A percentile compares a stretch with the other conserved stretches of the same genome.
Evolutionary conservation across 129 eudicot genomes (phyloP).

Genomic region (Saussurea involucrata): DNA sequence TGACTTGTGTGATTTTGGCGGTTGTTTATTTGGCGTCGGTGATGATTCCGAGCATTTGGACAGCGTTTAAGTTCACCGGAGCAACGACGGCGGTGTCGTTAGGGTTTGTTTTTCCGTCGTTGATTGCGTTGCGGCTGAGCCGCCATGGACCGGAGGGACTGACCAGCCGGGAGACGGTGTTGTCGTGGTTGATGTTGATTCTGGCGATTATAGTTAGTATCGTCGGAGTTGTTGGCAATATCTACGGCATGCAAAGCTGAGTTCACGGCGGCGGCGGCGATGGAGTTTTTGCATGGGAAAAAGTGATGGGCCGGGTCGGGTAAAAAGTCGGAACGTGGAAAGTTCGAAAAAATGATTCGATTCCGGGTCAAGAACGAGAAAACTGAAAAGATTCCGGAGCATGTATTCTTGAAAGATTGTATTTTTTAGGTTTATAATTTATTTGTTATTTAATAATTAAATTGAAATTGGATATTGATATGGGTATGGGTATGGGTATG

Average conservation of each 20-base stretch:
- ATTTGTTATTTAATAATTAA: no score
- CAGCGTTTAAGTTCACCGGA: constrained; percentile 90
- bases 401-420: neutral
- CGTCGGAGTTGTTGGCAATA: constrained; percentile 70
- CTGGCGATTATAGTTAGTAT: constrained; percentile 62
- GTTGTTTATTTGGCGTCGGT: constrained; percentile 56
- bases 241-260: constrained; percentile 44
- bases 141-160: constrained; percentile 38
- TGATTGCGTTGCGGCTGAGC: constrained; percentile 62
- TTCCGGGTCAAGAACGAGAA: neutral
- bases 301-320: neutral
- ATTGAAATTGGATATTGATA: no score
- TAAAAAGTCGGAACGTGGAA: neutral
- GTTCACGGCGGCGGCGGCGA: neutral
- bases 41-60: constrained; percentile 81
- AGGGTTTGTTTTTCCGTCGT: constrained; percentile 78
- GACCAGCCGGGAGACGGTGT: constrained; percentile 41
- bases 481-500: no score
- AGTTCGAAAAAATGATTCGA: neutral
- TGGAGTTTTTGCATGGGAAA: neutral
- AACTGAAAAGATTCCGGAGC: neutral
- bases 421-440: no score
- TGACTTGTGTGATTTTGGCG: constrained; percentile 45
- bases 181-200: constrained; percentile 67
- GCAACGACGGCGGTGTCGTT: constrained; percentile 88